Conservation (phyloP, 106 monocot species). For the Phalaenopsis aphrodite region DNA sequence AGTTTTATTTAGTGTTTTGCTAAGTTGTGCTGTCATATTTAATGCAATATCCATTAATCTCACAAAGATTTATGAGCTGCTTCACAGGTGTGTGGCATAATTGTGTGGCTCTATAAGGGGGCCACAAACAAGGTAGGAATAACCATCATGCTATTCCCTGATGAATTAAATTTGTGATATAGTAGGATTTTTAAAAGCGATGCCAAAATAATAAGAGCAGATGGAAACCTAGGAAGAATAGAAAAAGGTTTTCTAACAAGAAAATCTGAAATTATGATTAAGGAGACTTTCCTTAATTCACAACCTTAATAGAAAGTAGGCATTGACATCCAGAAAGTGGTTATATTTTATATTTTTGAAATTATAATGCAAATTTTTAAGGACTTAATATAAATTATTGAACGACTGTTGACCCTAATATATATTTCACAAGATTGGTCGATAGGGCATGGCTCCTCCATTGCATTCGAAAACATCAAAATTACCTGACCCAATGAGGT, state of each 20-base stretch:
- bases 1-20: not conserved
- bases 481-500: too few relatives aligned
- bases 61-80: not conserved
- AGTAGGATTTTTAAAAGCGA: not conserved
- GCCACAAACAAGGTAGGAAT: not conserved
- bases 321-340: too few relatives aligned
- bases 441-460: too few relatives aligned
- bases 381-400: too few relatives aligned
- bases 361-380: too few relatives aligned
- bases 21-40: not conserved
- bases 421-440: too few relatives aligned
- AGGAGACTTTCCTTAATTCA: too few relatives aligned
- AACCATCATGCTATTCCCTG: not conserved
- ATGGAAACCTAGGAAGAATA: not conserved
- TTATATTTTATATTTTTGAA: too few relatives aligned
- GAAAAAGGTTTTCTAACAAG: not conserved
- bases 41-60: not conserved
- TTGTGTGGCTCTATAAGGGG: not conserved
- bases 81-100: not conserved
- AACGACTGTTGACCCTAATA: too few relatives aligned
- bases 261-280: not conserved
- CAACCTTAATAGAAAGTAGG: too few relatives aligned
- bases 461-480: too few relatives aligned
- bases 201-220: not conserved
- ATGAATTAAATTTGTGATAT: not conserved